Evolutionary conservation across 148 eudicot genomes (phyloP).

Genomic region (Cornus controversa): DNA sequence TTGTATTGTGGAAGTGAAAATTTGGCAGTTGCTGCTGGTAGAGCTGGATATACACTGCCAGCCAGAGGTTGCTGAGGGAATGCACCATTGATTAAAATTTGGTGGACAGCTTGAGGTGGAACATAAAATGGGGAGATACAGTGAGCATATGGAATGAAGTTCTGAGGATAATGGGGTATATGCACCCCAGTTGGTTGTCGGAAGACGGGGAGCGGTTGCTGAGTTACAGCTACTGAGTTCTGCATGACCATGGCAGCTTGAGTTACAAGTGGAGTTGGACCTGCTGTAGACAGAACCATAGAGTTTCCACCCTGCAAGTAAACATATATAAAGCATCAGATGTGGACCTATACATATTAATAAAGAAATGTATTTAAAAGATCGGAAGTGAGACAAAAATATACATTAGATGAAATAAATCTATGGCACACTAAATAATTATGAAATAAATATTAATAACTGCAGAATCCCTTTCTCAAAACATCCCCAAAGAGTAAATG

Average conservation of each 20-base stretch:
- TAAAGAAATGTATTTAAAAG: background rate
- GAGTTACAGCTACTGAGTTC: conserved; percentile 54
- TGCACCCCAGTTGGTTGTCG: conserved; percentile 79
- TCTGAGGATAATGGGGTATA: conserved; percentile 72
- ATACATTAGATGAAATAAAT: no score
- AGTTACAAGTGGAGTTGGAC: conserved; percentile 53
- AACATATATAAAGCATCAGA: conserved; percentile 12
- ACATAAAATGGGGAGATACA: conserved; percentile 64
- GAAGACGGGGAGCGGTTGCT: conserved; percentile 66
- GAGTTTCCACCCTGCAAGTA: conserved; percentile 65
- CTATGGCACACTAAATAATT: no score
- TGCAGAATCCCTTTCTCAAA: no score
- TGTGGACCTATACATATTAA: background rate
- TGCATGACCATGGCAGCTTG: conserved; percentile 72
- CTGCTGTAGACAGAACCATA: conserved; percentile 42
- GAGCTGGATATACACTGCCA: conserved; percentile 57
- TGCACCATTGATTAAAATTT: conserved; percentile 59
- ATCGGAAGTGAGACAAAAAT: no score
- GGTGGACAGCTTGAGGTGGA: conserved; percentile 74
- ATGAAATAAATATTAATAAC: no score
- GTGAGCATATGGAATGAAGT: conserved; percentile 67
- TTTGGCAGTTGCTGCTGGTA: conserved; percentile 55
- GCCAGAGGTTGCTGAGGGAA: conserved; percentile 76
- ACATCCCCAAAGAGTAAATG: no score
- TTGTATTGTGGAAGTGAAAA: conserved; percentile 72